Evolutionary conservation across 1,139 yeast genomes (phyloP).

Genomic region (Chernovozyma aurita): DNA sequence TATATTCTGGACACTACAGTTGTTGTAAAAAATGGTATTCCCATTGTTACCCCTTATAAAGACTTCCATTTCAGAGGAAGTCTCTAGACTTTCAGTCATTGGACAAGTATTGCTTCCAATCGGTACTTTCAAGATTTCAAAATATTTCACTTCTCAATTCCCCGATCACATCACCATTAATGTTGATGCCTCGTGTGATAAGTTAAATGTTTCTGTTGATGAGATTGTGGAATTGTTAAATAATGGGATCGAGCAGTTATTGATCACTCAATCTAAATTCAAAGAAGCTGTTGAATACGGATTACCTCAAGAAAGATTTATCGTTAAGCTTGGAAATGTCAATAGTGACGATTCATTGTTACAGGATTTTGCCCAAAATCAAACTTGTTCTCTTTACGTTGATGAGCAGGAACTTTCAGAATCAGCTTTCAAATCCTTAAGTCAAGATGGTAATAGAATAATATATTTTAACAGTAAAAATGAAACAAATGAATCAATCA

Average conservation of each 20-base stretch:
- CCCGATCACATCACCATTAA: conserved; percentile 28
- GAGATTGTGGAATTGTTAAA: conserved; percentile 55
- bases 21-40: conserved; percentile 42
- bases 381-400: conserved; percentile 23
- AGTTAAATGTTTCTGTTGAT: conserved; percentile 26
- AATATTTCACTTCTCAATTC: conserved; percentile 33
- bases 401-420: conserved; percentile 11
- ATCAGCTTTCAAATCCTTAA: conserved; percentile 17
- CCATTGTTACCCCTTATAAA: conserved; percentile 41
- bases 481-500: conserved; percentile 20
- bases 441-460: conserved; percentile 38
- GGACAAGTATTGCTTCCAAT: conserved; percentile 38
- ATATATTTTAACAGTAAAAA: conserved; percentile 29
- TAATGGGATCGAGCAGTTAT: conserved; percentile 56
- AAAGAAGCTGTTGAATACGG: conserved; percentile 43
- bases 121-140: conserved; percentile 21
- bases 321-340: conserved; percentile 25
- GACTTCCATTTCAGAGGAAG: conserved; percentile 16
- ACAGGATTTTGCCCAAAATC: conserved; percentile 4
- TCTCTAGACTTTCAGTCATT: conserved; percentile 28
- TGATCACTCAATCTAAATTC: conserved; percentile 33
- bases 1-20: no score
- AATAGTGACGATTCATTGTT: conserved; percentile 6
- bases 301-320: conserved; percentile 58
- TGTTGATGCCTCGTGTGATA: conserved; percentile 28